These are phyloP conservation scores for Jackrogersella minutella DNA, from an alignment of 495 filamentous ascomycete genomes.

Conservation along the genomic window DNA sequence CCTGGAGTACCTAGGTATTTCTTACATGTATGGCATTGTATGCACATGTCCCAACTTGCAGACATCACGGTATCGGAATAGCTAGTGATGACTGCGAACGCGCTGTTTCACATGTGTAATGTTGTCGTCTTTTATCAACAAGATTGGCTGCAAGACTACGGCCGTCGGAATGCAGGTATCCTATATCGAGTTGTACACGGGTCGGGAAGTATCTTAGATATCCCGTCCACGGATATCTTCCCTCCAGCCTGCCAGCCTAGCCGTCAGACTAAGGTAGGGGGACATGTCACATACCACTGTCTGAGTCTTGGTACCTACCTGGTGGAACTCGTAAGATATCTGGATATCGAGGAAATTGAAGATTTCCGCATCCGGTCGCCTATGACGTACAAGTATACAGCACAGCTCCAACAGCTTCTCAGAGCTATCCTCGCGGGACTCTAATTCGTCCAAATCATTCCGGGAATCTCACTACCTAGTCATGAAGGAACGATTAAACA, in stretches of 20 bases:
- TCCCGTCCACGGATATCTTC: slow-evolving; percentile 9
- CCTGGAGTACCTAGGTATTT: no score
- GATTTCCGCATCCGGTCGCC: slow-evolving; percentile 37
- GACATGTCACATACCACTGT: no score
- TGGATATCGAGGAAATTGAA: background rate
- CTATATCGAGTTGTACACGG: slow-evolving; percentile 4
- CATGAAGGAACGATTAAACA: slow-evolving; percentile 30
- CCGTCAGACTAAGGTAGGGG: no score
- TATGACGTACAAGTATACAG: slow-evolving; percentile 32
- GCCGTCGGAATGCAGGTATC: slow-evolving; percentile 4
- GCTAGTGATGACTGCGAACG: no score
- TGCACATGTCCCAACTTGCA: no score
- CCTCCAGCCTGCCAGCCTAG: no score
- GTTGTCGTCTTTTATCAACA: no score
- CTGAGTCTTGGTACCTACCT: no score
- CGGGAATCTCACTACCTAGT: background rate
- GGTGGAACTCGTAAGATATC: background rate
- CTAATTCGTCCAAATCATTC: slow-evolving; percentile 3
- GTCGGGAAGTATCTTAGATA: background rate
- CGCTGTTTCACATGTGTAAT: slow-evolving; percentile 24
- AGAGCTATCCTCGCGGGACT: slow-evolving; percentile 12
- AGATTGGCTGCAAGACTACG: no score
- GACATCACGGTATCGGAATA: no score
- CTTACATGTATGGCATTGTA: no score
- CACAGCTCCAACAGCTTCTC: slow-evolving; percentile 9